Evolutionary conservation across 2,329 filamentous ascomycete species (phyloP).

Genomic region (Clarireedia sp.): DNA sequence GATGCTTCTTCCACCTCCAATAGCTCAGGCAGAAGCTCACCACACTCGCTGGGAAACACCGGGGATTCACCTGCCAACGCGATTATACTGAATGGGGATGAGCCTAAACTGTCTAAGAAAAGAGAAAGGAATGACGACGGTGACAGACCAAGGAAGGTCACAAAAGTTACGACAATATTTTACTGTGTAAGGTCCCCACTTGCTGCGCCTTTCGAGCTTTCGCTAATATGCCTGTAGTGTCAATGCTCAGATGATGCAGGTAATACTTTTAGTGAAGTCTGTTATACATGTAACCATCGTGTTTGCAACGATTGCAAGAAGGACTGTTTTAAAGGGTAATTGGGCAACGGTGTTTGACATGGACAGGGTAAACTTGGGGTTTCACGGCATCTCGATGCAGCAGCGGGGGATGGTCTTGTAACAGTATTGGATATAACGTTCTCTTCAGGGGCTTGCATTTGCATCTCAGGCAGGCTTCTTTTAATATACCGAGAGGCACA

Average conservation of each 20-base stretch:
- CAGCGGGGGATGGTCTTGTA: neutral
- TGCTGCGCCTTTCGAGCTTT: neutral
- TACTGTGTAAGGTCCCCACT: slow-evolving; percentile 17
- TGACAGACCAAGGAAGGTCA: slow-evolving; percentile 6
- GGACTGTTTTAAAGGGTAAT: neutral
- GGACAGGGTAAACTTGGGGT: neutral
- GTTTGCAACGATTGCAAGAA: slow-evolving; percentile 14
- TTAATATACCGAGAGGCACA: neutral
- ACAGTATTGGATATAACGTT: neutral
- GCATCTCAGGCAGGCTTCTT: neutral
- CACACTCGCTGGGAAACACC: neutral
- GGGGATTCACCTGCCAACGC: slow-evolving; percentile 11
- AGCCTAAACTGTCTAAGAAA: slow-evolving; percentile 8
- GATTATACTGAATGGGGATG: slow-evolving; percentile 1
- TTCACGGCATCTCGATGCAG: neutral
- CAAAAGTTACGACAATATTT: slow-evolving; percentile 8
- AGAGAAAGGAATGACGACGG: slow-evolving; percentile 7
- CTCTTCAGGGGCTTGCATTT: neutral
- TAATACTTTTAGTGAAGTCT: slow-evolving; percentile 12
- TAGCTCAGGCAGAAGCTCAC: slow-evolving; percentile 2
- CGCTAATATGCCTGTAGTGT: slow-evolving; percentile 14
- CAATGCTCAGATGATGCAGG: slow-evolving; percentile 17
- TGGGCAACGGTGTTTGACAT: neutral
- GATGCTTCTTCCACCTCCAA: slow-evolving; percentile 2
- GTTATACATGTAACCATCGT: slow-evolving; percentile 12